phyloP scores from a whole-genome alignment of 1,284 basidiomycete species.

The Heterobasidion irregulare region DNA sequence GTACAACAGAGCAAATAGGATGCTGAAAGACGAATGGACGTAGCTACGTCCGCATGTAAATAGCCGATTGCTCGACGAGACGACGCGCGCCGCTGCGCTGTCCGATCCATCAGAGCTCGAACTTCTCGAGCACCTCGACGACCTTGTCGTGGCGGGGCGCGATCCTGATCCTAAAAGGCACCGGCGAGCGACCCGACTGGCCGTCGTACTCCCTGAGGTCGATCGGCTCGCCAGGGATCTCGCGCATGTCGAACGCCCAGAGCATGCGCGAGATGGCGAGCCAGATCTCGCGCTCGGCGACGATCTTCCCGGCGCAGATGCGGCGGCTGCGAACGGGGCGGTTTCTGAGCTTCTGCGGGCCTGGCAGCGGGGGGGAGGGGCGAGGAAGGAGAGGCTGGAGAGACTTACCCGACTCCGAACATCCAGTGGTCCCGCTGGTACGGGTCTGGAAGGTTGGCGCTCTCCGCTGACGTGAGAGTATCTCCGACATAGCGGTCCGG shows the following conservation, averaged over 20 bases:
- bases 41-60: too few relatives aligned
- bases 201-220: constrained; percentile 27
- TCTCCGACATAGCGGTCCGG: constrained; percentile 27
- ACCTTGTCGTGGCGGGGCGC: constrained; percentile 14
- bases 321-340: constrained; percentile 12
- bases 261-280: constrained; percentile 23
- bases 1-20: too few relatives aligned
- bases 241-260: constrained; percentile 21
- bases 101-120: background rate
- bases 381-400: background rate
- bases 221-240: constrained; percentile 24
- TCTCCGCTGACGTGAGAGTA: constrained; percentile 20
- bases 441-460: constrained; percentile 28
- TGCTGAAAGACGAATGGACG: too few relatives aligned
- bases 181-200: constrained; percentile 23
- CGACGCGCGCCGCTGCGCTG: too few relatives aligned
- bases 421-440: constrained; percentile 36
- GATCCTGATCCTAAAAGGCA: constrained; percentile 20
- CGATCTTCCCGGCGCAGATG: constrained; percentile 23
- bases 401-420: constrained; percentile 28
- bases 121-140: constrained; percentile 7
- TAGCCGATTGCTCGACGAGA: too few relatives aligned
- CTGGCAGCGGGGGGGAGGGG: background rate
- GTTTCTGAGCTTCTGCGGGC: background rate
- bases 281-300: constrained; percentile 26